These are phyloP conservation scores for Aspergillus brasiliensis DNA, from an alignment of 2,329 filamentous ascomycete species.

Conservation along the genomic window DNA sequence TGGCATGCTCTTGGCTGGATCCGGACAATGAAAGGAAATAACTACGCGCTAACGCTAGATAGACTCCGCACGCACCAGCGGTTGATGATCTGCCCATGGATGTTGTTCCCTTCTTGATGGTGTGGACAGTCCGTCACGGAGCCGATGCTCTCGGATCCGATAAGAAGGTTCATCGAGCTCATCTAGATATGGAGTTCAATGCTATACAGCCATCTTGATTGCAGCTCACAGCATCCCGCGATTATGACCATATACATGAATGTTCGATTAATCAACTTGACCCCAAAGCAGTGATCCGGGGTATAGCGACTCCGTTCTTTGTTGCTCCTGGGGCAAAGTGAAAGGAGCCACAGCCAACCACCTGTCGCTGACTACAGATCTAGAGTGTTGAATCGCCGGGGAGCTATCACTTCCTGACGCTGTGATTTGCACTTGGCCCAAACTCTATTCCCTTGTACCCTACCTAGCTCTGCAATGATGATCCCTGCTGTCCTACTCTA, in stretches of 20 bases:
- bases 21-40: neutral
- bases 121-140: neutral
- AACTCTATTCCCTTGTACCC: neutral
- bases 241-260: neutral
- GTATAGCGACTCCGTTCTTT: neutral
- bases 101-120: neutral
- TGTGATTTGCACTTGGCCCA: neutral
- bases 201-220: neutral
- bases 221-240: neutral
- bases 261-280: neutral
- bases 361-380: neutral
- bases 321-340: neutral
- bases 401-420: neutral
- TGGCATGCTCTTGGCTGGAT: neutral
- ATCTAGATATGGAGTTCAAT: neutral
- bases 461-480: neutral
- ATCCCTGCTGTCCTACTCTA: neutral
- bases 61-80: neutral
- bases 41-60: neutral
- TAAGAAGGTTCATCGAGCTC: neutral
- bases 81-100: neutral
- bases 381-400: neutral
- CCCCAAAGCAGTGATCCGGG: neutral
- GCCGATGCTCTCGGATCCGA: neutral
- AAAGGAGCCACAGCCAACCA: neutral